Conservation (phyloP, 495 filamentous ascomycete genomes). For the Penicillium bovifimosum region DNA sequence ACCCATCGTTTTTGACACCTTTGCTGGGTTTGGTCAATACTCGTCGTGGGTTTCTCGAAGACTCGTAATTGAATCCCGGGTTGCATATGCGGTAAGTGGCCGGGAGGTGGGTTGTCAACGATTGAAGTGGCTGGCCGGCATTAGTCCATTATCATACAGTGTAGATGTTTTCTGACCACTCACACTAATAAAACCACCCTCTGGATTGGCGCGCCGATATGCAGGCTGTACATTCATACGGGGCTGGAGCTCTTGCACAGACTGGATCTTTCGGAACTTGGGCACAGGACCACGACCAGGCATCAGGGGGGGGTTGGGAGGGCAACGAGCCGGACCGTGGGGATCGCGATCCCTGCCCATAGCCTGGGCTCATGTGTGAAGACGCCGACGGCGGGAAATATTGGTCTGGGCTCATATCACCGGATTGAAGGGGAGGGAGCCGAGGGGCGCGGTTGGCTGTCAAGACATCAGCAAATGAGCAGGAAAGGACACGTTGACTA, state of each 20-base stretch:
- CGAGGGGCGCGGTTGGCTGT: slow-evolving; percentile 36
- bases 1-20: slow-evolving; percentile 97
- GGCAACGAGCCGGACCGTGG: slow-evolving; percentile 49
- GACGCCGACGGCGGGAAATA: slow-evolving; percentile 67
- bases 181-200: slow-evolving; percentile 98
- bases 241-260: slow-evolving; percentile 69
- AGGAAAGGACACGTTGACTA: background rate
- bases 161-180: slow-evolving; percentile 29
- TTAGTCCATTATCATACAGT: slow-evolving; percentile 6
- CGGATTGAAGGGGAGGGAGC: slow-evolving; percentile 67
- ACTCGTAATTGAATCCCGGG: slow-evolving; percentile 97
- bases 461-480: slow-evolving; percentile 3
- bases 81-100: slow-evolving; percentile 98
- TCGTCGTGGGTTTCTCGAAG: slow-evolving; percentile 92
- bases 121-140: slow-evolving; percentile 75
- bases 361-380: slow-evolving; percentile 63
- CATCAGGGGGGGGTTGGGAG: slow-evolving; percentile 38
- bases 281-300: slow-evolving; percentile 71
- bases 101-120: slow-evolving; percentile 87
- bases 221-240: slow-evolving; percentile 81
- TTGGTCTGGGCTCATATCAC: slow-evolving; percentile 54
- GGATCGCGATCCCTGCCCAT: slow-evolving; percentile 67
- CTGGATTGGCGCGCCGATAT: slow-evolving; percentile 89
- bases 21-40: slow-evolving; percentile 99
- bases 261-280: slow-evolving; percentile 73